These are phyloP conservation scores for Talaromyces trachyspermus DNA, from an alignment of 495 filamentous ascomycete genomes.

Conservation along the genomic window DNA sequence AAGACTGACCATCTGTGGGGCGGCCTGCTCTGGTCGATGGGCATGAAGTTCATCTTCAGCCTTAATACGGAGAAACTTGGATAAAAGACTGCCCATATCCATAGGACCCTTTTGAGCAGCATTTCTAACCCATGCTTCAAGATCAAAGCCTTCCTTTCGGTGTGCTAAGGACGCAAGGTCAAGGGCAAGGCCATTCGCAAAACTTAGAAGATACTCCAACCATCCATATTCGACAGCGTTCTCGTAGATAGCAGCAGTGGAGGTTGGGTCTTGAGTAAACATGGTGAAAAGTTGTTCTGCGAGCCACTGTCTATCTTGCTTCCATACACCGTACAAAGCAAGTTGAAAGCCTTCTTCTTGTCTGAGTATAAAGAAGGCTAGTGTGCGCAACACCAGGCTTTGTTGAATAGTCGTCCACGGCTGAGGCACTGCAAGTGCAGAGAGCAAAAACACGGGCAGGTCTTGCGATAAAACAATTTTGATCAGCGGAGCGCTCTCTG, in stretches of 20 bases:
- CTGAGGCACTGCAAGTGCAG: conserved; percentile 61
- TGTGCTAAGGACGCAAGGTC: conserved; percentile 89
- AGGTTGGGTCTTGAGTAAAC: conserved; percentile 66
- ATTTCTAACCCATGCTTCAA: conserved; percentile 72
- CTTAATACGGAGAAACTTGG: conserved; percentile 73
- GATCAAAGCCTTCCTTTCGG: conserved; percentile 67
- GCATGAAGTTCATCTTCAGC: conserved; percentile 69
- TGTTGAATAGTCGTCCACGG: conserved; percentile 58
- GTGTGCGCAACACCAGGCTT: conserved; percentile 52
- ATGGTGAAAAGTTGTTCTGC: conserved; percentile 67
- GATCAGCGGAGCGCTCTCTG: conserved; percentile 56
- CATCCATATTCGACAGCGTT: conserved; percentile 69
- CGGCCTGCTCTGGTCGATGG: conserved; percentile 54
- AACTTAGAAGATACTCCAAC: conserved; percentile 69
- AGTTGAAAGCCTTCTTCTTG: conserved; percentile 67
- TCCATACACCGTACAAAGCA: conserved; percentile 83
- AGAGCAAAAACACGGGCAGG: conserved; percentile 65
- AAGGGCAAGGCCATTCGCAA: conserved; percentile 73
- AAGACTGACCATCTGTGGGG: conserved; percentile 61
- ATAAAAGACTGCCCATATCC: conserved; percentile 56
- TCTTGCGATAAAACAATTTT: conserved; percentile 43
- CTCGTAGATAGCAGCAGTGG: conserved; percentile 75
- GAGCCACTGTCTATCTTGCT: conserved; percentile 77
- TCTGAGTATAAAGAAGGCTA: conserved; percentile 55
- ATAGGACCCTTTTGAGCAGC: conserved; percentile 48